Conservation (phyloP, 1,139 yeast species). For the Geotrichum siamense region DNA sequence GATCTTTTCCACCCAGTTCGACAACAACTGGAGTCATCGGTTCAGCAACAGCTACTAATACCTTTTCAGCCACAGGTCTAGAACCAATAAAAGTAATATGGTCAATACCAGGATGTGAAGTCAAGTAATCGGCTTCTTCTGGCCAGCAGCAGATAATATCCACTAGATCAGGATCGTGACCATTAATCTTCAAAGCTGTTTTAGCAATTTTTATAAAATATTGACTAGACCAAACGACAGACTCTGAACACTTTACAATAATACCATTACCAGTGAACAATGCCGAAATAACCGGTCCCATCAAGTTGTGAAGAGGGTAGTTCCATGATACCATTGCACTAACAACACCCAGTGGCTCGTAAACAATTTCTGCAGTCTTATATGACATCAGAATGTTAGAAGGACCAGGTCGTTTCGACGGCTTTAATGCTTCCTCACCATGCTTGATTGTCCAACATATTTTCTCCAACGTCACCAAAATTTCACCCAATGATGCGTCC, state of each 20-base stretch:
- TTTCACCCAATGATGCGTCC: constrained; percentile 94
- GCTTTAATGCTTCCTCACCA: constrained; percentile 64
- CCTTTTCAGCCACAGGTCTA: constrained; percentile 86
- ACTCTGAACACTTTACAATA: constrained; percentile 88
- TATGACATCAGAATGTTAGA: constrained; percentile 72
- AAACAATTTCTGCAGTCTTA: constrained; percentile 85
- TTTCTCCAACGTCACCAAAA: constrained; percentile 85
- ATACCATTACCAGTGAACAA: constrained; percentile 87
- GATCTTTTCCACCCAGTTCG: constrained; percentile 94
- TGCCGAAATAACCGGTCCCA: constrained; percentile 88
- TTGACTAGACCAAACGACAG: constrained; percentile 88
- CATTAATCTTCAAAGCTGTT: constrained; percentile 63
- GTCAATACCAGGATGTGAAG: constrained; percentile 70
- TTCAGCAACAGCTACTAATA: constrained; percentile 71
- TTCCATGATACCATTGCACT: constrained; percentile 94
- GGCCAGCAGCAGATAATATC: constrained; percentile 75
- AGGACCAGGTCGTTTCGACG: constrained; percentile 81
- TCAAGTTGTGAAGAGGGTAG: constrained; percentile 78
- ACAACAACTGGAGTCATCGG: constrained; percentile 87
- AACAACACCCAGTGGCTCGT: constrained; percentile 84
- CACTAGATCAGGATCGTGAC: constrained; percentile 71
- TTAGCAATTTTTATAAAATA: constrained; percentile 67
- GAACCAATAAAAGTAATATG: constrained; percentile 95
- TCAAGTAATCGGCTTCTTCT: constrained; percentile 75
- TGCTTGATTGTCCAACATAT: constrained; percentile 80